Conservation (phyloP, 2,329 filamentous ascomycete genomes). For the Xylariaceae sp. region DNA sequence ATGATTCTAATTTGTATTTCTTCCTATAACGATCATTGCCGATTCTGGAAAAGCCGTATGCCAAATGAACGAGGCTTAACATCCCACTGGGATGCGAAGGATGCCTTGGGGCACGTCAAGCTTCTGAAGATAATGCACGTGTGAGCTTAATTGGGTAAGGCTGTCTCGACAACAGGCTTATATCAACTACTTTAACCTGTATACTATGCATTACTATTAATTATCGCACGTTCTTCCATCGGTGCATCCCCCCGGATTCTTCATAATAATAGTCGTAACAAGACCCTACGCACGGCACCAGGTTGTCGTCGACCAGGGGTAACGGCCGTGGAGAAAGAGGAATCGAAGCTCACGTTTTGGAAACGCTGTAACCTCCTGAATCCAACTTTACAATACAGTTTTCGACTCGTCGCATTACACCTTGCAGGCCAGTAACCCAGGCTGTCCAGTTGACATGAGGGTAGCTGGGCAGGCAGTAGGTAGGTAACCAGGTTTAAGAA, state of each 20-base stretch:
- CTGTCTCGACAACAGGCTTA: background rate
- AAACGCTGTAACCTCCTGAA: constrained; percentile 18
- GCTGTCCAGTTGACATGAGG: constrained; percentile 8
- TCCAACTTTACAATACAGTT: constrained; percentile 10
- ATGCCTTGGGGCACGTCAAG: constrained; percentile 4
- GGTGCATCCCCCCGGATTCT: background rate
- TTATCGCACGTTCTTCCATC: constrained; percentile 20
- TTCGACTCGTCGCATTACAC: constrained; percentile 18
- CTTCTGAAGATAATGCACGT: background rate
- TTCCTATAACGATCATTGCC: constrained; percentile 14
- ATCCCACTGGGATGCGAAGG: background rate
- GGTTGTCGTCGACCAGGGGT: constrained; percentile 27
- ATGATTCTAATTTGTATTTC: constrained; percentile 15
- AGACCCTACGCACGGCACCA: constrained; percentile 18
- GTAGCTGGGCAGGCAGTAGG: too few relatives aligned
- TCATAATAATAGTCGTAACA: background rate
- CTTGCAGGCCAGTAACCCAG: background rate
- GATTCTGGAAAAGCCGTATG: constrained; percentile 18
- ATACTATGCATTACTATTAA: constrained; percentile 10
- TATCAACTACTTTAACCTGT: background rate
- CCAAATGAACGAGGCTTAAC: background rate
- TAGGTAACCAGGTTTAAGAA: too few relatives aligned
- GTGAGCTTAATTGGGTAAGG: background rate
- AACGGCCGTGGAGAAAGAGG: constrained; percentile 10
- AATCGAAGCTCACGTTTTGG: constrained; percentile 9